phyloP scores from a whole-genome alignment of 352 stramenopile species.

The Phytophthora pini region DNA sequence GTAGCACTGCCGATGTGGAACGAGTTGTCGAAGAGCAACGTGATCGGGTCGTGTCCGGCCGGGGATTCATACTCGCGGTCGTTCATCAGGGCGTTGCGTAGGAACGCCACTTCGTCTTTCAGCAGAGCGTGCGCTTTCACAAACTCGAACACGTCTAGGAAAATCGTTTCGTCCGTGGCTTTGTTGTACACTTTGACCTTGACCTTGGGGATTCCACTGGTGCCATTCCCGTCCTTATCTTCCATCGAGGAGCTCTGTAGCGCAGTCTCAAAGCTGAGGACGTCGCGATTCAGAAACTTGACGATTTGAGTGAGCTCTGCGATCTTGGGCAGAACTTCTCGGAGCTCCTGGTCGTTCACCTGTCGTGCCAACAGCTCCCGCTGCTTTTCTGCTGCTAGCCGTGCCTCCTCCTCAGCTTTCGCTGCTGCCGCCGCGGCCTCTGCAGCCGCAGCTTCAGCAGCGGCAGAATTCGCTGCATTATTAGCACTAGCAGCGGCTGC shows the following conservation, averaged over 20 bases:
- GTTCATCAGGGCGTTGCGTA: conserved; percentile 92
- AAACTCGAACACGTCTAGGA: conserved; percentile 95
- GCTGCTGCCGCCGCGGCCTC: conserved; percentile 44
- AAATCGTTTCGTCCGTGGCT: conserved; percentile 89
- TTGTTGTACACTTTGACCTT: conserved; percentile 93
- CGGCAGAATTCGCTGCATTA: conserved; percentile 22
- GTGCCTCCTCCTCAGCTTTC: conserved; percentile 44
- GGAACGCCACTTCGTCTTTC: conserved; percentile 89
- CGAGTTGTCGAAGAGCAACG: conserved; percentile 93
- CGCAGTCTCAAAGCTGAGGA: conserved; percentile 92
- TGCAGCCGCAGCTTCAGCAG: conserved; percentile 34
- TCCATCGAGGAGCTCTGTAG: conserved; percentile 74
- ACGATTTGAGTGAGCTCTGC: conserved; percentile 93
- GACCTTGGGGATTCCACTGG: conserved; percentile 75
- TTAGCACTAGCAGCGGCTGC: conserved; percentile 37
- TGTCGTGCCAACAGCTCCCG: conserved; percentile 75
- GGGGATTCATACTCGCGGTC: conserved; percentile 89
- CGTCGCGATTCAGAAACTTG: conserved; percentile 89
- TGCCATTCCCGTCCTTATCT: conserved; percentile 44
- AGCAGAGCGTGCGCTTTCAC: conserved; percentile 86
- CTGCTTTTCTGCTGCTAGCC: conserved; percentile 51
- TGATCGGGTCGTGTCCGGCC: conserved; percentile 89
- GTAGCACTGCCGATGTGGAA: conserved; percentile 93
- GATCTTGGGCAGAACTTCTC: conserved; percentile 93
- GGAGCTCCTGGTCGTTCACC: conserved; percentile 92